Evolutionary conservation across 176 grass and related monocot species (phyloP).

Genomic region (Oryza glumipatula): DNA sequence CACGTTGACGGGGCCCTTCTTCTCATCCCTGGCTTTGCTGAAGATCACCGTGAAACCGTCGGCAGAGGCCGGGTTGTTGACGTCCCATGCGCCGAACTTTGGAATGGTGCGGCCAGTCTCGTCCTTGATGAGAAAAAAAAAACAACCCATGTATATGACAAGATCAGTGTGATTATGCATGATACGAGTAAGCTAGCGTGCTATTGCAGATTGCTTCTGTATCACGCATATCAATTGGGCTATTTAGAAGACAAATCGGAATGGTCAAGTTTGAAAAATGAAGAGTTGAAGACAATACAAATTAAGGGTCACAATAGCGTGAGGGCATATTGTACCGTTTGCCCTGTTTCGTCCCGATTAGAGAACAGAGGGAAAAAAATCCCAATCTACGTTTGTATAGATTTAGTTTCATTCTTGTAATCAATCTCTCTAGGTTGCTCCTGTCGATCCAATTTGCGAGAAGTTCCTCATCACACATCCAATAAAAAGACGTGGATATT

Average conservation of each 20-base stretch:
- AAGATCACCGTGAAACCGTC: slow-evolving; percentile 93
- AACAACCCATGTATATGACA: background rate
- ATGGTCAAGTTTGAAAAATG: background rate
- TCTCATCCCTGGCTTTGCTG: slow-evolving; percentile 95
- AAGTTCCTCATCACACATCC: too few relatives aligned
- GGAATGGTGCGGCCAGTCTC: slow-evolving; percentile 68
- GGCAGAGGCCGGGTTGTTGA: slow-evolving; percentile 85
- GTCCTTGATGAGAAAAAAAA: slow-evolving; percentile 30
- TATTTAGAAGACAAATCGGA: background rate
- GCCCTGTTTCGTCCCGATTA: too few relatives aligned
- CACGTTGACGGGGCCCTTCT: slow-evolving; percentile 52
- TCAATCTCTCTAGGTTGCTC: background rate
- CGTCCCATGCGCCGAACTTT: slow-evolving; percentile 90
- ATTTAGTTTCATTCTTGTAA: background rate
- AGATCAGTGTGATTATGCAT: background rate
- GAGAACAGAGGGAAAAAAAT: background rate
- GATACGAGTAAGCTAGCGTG: background rate
- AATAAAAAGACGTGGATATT: too few relatives aligned
- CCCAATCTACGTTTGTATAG: too few relatives aligned
- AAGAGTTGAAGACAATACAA: background rate
- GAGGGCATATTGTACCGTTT: too few relatives aligned
- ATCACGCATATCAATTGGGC: background rate
- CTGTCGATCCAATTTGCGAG: background rate
- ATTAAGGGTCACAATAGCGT: too few relatives aligned
- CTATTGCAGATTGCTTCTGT: background rate